A percentile compares a stretch with the other conserved stretches of the same genome.
Conservation (phyloP, 495 filamentous ascomycete genomes). For the Podospora pseudocomata region DNA sequence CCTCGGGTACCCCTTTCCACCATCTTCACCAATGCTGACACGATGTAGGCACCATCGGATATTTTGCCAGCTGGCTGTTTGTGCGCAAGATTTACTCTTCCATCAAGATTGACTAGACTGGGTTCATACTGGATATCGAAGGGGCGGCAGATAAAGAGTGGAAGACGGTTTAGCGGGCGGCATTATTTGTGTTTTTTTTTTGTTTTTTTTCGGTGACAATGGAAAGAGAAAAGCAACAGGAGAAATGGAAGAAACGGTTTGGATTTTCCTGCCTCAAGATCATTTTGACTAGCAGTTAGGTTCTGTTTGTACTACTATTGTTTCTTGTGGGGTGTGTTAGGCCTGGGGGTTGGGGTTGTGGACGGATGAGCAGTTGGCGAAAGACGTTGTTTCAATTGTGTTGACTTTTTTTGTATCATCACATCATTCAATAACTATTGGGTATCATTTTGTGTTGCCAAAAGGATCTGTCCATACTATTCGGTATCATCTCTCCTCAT, state of each 20-base stretch:
- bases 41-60: conserved; percentile 75
- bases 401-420: background rate
- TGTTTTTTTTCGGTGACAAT: background rate
- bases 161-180: background rate
- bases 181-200: background rate
- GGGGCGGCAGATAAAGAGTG: background rate
- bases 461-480: background rate
- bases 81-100: conserved; percentile 89
- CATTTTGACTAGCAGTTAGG: background rate
- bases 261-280: background rate
- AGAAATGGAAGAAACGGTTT: conserved; percentile 4
- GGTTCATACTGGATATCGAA: background rate
- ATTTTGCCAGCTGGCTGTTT: conserved; percentile 91
- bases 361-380: background rate
- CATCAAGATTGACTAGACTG: conserved; percentile 82
- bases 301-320: background rate
- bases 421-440: background rate
- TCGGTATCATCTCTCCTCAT: background rate
- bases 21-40: background rate
- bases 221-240: conserved; percentile 13
- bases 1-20: background rate
- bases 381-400: background rate
- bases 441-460: background rate
- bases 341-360: background rate
- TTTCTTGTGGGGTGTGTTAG: background rate